Base-by-base conservation (phyloP, 805 yeast genomes). In the Candida berthetii region DNA sequence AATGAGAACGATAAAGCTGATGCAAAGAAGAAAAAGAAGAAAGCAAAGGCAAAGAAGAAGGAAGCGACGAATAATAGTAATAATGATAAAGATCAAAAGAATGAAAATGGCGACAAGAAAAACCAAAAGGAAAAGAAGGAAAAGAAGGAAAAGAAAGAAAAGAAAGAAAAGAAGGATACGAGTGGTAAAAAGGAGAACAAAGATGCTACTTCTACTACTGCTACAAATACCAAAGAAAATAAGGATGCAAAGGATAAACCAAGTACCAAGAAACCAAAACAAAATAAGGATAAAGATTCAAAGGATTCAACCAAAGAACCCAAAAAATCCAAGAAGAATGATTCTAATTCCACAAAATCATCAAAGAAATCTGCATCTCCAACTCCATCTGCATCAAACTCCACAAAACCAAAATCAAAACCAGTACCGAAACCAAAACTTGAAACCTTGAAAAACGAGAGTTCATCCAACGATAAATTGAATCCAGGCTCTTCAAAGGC, bases 191-290 rank as follows among this genome's bases (percentile, higher is more conserved):
- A 39, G 19, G 31, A 20, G 20, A 36, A 39, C 34, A 36, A 15
- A 25, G n/a, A n/a, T n/a, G n/a, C n/a, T n/a, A n/a, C n/a, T n/a
- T n/a, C n/a, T n/a, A 25, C 34, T 14, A 41, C 34, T 36, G 49
- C 46, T 28, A 42, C 38, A 25, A 48, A 48, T 29, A 45, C 37
- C 37, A 43, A 41, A 33, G 31, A 45, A 44, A 32, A 38, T 25
- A 32, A 36, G 35, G 41, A 42, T 20, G 34, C 43, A 39, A 39
- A 44, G 33, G 35, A 41, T 29, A 41, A 34, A 14, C 41, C 4
- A 25, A 43, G 15, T 22, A 7, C 28, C 6, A n/a, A 18, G 9
- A 5, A 22, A n/a, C 9, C 37, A 24, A 36, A 33, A 15, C n/a
- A 19, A 7, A 43, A 43, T 22, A 33, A 32, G n/a, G 24, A 22